These are phyloP conservation scores for Diaporthe citrichinensis DNA, from an alignment of 2,329 filamentous ascomycete genomes.

Conservation along the genomic window DNA sequence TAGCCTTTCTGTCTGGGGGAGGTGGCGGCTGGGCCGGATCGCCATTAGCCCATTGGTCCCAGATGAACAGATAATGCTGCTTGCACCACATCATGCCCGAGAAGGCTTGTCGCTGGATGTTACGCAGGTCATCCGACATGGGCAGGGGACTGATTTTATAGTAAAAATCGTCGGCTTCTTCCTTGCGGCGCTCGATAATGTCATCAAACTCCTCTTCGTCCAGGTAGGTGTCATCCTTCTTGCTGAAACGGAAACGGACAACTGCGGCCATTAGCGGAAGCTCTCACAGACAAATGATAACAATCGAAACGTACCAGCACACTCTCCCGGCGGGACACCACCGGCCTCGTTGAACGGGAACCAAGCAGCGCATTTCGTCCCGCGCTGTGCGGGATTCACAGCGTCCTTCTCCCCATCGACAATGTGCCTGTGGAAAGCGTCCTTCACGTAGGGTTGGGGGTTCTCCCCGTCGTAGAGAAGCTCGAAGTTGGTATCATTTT, in stretches of 20 bases:
- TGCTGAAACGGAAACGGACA: conserved; percentile 90
- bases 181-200: conserved; percentile 84
- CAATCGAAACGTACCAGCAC: conserved; percentile 79
- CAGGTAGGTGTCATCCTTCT: conserved; percentile 80
- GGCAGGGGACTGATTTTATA: conserved; percentile 92
- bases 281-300: conserved; percentile 51
- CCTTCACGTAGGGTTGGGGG: conserved; percentile 88
- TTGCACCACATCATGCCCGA: conserved; percentile 99
- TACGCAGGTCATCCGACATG: conserved; percentile 93
- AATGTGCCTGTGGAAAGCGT: conserved; percentile 92
- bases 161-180: conserved; percentile 98
- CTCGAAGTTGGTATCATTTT: conserved; percentile 93
- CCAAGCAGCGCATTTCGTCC: conserved; percentile 93
- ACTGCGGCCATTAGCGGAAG: conserved; percentile 62
- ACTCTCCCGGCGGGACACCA: conserved; percentile 90
- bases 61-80: conserved; percentile 96
- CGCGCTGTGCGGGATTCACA: conserved; percentile 83
- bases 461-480: conserved; percentile 84
- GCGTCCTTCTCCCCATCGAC: conserved; percentile 85
- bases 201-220: conserved; percentile 96
- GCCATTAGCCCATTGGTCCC: conserved; percentile 98
- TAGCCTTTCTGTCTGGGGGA: conserved; percentile 81
- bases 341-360: conserved; percentile 92
- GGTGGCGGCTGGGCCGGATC: conserved; percentile 91
- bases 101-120: conserved; percentile 94